Conservation (phyloP, 2,329 filamentous ascomycete species). For the Boeremia lycopersici region DNA sequence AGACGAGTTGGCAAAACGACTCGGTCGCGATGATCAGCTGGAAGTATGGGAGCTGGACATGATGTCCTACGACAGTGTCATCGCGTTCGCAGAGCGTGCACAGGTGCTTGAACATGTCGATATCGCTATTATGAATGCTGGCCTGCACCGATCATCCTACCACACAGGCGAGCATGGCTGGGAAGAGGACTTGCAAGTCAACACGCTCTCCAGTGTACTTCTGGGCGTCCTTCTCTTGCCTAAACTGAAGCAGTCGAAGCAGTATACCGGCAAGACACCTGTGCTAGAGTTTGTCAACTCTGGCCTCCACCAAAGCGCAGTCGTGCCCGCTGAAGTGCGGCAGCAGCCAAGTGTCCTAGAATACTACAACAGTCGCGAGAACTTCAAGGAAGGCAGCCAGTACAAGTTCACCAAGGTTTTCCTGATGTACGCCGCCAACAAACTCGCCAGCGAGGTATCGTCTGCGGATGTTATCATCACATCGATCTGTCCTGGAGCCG, state of each 20-base stretch:
- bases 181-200: slow-evolving; percentile 61
- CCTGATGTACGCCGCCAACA: slow-evolving; percentile 41
- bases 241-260: slow-evolving; percentile 39
- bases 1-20: slow-evolving; percentile 32
- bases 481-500: slow-evolving; percentile 45
- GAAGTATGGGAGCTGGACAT: slow-evolving; percentile 48
- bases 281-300: slow-evolving; percentile 44
- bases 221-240: slow-evolving; percentile 59
- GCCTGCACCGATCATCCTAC: slow-evolving; percentile 34
- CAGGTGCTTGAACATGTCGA: slow-evolving; percentile 43
- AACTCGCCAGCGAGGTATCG: slow-evolving; percentile 34
- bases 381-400: slow-evolving; percentile 32
- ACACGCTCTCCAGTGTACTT: slow-evolving; percentile 62
- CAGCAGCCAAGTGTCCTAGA: slow-evolving; percentile 33
- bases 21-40: slow-evolving; percentile 33
- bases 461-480: slow-evolving; percentile 43
- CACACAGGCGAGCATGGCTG: slow-evolving; percentile 40
- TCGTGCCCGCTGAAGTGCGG: slow-evolving; percentile 29
- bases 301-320: slow-evolving; percentile 35
- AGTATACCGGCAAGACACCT: slow-evolving; percentile 28
- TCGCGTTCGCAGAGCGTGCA: slow-evolving; percentile 39
- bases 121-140: slow-evolving; percentile 51
- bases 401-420: slow-evolving; percentile 46
- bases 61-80: slow-evolving; percentile 42
- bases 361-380: slow-evolving; percentile 37